Conservation (phyloP, 257 asterid species). For the Ilex aquifolium region DNA sequence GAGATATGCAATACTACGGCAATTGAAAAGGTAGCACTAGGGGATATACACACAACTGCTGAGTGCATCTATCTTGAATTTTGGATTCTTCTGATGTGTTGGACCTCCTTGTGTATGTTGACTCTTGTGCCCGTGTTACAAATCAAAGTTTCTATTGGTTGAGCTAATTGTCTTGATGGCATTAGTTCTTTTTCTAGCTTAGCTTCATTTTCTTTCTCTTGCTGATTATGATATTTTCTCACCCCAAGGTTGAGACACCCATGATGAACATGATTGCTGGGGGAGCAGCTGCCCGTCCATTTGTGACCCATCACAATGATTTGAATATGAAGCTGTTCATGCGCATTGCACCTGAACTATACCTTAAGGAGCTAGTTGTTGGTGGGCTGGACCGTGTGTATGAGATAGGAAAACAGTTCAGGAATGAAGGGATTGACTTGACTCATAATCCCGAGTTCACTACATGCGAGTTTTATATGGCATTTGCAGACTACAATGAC, state of each 20-base stretch:
- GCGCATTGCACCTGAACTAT: slow-evolving; percentile 90
- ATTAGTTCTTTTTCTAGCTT: slow-evolving; percentile 3
- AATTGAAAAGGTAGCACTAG: too few species aligned
- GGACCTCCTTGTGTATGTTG: too few species aligned
- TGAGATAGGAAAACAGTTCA: slow-evolving; percentile 88
- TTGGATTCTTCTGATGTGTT: too few species aligned
- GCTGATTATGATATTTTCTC: background rate
- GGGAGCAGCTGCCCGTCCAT: slow-evolving; percentile 91
- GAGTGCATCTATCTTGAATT: too few species aligned
- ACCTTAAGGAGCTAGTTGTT: slow-evolving; percentile 79
- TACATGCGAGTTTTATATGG: slow-evolving; percentile 92
- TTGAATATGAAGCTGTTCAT: slow-evolving; percentile 70
- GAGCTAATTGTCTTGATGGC: background rate
- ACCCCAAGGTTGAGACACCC: slow-evolving; percentile 84
- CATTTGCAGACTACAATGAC: slow-evolving; percentile 83
- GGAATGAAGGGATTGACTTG: slow-evolving; percentile 89
- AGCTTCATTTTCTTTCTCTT: background rate
- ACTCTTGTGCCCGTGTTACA: too few species aligned
- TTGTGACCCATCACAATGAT: slow-evolving; percentile 84
- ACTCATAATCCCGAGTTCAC: slow-evolving; percentile 95
- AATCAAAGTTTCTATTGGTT: too few species aligned
- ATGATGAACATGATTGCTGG: slow-evolving; percentile 91
- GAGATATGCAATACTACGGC: too few species aligned
- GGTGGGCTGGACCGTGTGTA: slow-evolving; percentile 92
- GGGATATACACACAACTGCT: too few species aligned